Percentiles rank a stretch among this genome's conserved stretches.
Conservation (phyloP, 1,284 basidiomycete species). For the Neonothopanus nambi region DNA sequence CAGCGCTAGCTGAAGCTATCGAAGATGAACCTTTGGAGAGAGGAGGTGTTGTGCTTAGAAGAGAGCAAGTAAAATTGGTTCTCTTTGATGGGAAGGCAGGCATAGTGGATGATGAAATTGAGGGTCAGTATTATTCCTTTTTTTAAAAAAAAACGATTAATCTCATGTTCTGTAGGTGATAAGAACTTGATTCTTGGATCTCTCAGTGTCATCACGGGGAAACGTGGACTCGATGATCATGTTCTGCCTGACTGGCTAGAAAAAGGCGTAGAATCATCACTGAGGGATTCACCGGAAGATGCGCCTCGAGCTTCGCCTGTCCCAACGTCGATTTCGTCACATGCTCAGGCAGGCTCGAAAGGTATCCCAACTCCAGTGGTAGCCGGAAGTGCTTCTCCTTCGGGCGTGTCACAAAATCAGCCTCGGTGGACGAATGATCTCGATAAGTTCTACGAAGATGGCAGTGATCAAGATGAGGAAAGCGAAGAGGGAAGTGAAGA, state of each 20-base stretch:
- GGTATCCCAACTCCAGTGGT: constrained; percentile 42
- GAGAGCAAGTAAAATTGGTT: constrained; percentile 79
- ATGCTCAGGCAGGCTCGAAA: constrained; percentile 19
- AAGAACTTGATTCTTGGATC: constrained; percentile 54
- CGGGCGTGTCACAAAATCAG: constrained; percentile 39
- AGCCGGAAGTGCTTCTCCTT: constrained; percentile 42
- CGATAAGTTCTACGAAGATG: constrained; percentile 67
- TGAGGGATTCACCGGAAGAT: constrained; percentile 63
- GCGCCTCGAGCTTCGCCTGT: constrained; percentile 29
- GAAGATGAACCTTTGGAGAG: constrained; percentile 40
- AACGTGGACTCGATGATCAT: constrained; percentile 41
- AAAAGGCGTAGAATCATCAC: constrained; percentile 53
- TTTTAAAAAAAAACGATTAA: constrained; percentile 1
- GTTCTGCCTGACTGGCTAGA: constrained; percentile 64
- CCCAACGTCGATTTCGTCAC: constrained; percentile 40
- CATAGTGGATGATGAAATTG: constrained; percentile 38
- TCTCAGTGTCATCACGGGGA: constrained; percentile 55
- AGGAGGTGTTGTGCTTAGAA: constrained; percentile 74
- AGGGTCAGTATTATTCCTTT: constrained; percentile 22
- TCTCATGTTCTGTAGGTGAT: constrained; percentile 33
- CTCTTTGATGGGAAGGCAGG: constrained; percentile 73
- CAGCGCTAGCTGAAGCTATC: constrained; percentile 30
- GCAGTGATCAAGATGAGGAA: constrained; percentile 31
- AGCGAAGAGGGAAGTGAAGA: constrained; percentile 35
- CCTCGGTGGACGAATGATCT: constrained; percentile 54